Base-by-base conservation (phyloP, 1,284 basidiomycete species). In the Moniliophthora roreri region DNA sequence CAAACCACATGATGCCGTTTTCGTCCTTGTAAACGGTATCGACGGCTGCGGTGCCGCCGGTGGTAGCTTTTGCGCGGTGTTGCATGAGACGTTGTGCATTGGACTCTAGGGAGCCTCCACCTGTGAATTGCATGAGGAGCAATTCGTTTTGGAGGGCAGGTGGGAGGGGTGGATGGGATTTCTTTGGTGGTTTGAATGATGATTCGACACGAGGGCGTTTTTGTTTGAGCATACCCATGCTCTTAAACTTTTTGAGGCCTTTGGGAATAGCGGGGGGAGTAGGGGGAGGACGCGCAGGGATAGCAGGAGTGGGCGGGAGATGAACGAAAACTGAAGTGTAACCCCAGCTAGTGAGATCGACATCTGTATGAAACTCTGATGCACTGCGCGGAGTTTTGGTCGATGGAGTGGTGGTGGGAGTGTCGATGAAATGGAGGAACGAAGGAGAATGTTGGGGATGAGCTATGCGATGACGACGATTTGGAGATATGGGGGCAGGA, bases 271-370 rank as follows among this genome's bases (percentile, higher is more conserved):
- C 44, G 56, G 60, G 36, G 23, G 58, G 55, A 23, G 41, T 49
- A 35, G 60, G 58, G 46, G 53, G 60, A 16, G 53, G 20, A 16
- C 53, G 50, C 54, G 67, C 55, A 52, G 75, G 70, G 1, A 77
- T 74, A 46, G 69, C 62, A 1, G 79, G 76, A 0, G 79, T 75
- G 32, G 78, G 74, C 2, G 82, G 81, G 50, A 87, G 69, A 24
- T 80, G 77, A 16, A 87, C 70, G 63, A 88, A 84, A 47, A 86
- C 74, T 32, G 80, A 82, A 15, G 82, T 80, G 66, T 88, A 88
- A 0, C 85, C 85, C 18, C 84, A 73, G 3, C 76, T 62, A 11
- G 79, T 78, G 23, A 87, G 75, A 62, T 86, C 79, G 18, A 72
- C 64, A 49, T 86, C 79, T 18, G 71, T 64, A 47, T 70, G 66